phyloP scores from a whole-genome alignment of 768 basidiomycete genomes.

The Trametes cingulata region DNA sequence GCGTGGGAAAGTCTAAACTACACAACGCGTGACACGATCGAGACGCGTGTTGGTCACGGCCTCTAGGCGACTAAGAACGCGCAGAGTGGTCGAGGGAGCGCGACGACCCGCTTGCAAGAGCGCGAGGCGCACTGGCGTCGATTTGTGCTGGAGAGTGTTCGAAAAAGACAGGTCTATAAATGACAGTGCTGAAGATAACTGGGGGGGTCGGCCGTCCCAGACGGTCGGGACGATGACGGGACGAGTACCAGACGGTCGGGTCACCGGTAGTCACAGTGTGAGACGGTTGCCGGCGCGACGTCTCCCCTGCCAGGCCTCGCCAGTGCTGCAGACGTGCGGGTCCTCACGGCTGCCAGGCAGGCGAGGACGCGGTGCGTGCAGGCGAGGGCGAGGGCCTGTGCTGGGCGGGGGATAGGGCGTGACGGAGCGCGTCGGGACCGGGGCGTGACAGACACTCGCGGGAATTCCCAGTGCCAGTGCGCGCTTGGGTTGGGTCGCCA shows the following conservation, averaged over 20 bases:
- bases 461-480: slow-evolving; percentile 9
- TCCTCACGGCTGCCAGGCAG: not conserved
- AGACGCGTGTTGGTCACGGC: slow-evolving; percentile 13
- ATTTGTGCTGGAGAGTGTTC: not conserved
- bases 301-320: not conserved
- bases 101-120: not conserved
- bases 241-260: slow-evolving; percentile 16
- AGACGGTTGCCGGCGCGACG: slow-evolving; percentile 5
- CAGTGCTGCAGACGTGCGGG: not conserved
- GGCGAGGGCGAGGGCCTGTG: not conserved
- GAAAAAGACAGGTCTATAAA: not conserved
- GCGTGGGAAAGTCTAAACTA: slow-evolving; percentile 15
- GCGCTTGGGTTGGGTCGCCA: not conserved
- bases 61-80: not conserved
- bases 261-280: slow-evolving; percentile 16
- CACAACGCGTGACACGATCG: slow-evolving; percentile 12
- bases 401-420: not conserved
- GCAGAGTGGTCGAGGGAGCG: not conserved
- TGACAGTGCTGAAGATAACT: not conserved
- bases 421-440: slow-evolving; percentile 7
- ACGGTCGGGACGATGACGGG: slow-evolving; percentile 7
- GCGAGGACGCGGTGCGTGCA: not conserved
- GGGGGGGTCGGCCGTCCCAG: not conserved
- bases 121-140: not conserved
- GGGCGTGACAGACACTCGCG: slow-evolving; percentile 2